phyloP scores from a whole-genome alignment of 78 protist genomes.

The Dictyostelium discoideum region DNA sequence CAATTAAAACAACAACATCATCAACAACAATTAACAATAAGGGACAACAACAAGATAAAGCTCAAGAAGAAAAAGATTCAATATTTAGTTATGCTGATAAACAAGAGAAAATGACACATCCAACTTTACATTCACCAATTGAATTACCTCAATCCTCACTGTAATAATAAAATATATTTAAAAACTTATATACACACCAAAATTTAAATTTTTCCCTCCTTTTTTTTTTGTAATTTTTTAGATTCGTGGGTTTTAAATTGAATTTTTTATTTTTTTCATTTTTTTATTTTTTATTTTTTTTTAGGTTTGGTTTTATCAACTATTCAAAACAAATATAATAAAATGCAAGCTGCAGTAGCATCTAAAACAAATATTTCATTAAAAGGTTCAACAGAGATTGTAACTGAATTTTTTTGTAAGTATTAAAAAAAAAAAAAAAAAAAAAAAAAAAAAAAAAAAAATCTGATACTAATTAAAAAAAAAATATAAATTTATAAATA shows the following conservation, averaged over 20 bases:
- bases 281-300: too few relatives aligned
- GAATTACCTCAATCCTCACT: background rate
- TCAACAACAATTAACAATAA: background rate
- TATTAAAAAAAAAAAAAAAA: too few relatives aligned
- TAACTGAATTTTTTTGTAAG: slow-evolving; percentile 96
- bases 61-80: background rate
- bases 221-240: background rate
- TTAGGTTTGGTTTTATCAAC: too few relatives aligned
- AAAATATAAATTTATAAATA: too few relatives aligned
- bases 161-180: background rate
- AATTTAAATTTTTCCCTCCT: background rate
- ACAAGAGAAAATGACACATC: slow-evolving; percentile 2
- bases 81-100: background rate
- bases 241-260: background rate
- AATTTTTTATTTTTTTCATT: too few relatives aligned
- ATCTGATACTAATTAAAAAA: too few relatives aligned
- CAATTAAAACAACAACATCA: background rate
- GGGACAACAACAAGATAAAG: background rate
- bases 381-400: slow-evolving; percentile 96
- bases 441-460: background rate
- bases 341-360: slow-evolving; percentile 52
- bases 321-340: background rate
- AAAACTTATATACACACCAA: background rate
- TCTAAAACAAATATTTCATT: slow-evolving; percentile 91
- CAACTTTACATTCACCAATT: background rate